Evolutionary conservation across 2,329 filamentous ascomycete genomes (phyloP), one percentile per base, ranked within the genome.

Genomic region (Beauveria australis): DNA sequence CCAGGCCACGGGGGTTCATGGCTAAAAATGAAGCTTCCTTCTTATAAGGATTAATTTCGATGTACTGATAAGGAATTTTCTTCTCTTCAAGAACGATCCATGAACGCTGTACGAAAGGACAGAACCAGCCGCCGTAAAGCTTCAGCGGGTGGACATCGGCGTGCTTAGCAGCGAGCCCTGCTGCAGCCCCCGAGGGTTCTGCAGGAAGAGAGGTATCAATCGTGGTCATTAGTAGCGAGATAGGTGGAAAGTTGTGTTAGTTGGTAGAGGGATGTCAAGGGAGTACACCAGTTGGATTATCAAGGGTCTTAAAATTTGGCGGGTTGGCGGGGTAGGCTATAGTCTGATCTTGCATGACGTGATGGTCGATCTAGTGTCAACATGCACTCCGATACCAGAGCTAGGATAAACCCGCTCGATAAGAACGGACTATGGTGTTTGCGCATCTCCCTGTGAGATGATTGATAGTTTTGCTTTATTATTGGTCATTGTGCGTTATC

Each of bases 61-160:
- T 78, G 71, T 90, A 91, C 74, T 92, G 85, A 70, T 92, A 87
- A 18, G 83, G 81, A 33, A 91, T 87, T 2, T 78, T 74, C 71
- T 92, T 92, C 70, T 92, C 89, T 67, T 86, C 81, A 12, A 92
- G 79, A 1, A 86, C 82, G 63, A 91, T 85, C 86, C 89, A 91
- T 16, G 81, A 79, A 19, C 89, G 81, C 74, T 92, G 89, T 5
- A 91, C 81, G 64, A 84, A 85, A 16, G 82, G 82, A 65, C 81
- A 93, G 78, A 91, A 91, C 88, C 88, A 92, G 64, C 85, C 86
- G 16, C 84, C 83, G 72, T 90, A 91, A 14, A 91, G 77, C 70
- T 88, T 89, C 37, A 88, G 73, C 5, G 73, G 71, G 40, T 85
- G 76, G 40, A 81, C 76, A 19, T 70, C 67, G 8, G 74, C 66